Evolutionary conservation across 2,329 filamentous ascomycete genomes (phyloP).

Genomic region (Curvularia lunata): DNA sequence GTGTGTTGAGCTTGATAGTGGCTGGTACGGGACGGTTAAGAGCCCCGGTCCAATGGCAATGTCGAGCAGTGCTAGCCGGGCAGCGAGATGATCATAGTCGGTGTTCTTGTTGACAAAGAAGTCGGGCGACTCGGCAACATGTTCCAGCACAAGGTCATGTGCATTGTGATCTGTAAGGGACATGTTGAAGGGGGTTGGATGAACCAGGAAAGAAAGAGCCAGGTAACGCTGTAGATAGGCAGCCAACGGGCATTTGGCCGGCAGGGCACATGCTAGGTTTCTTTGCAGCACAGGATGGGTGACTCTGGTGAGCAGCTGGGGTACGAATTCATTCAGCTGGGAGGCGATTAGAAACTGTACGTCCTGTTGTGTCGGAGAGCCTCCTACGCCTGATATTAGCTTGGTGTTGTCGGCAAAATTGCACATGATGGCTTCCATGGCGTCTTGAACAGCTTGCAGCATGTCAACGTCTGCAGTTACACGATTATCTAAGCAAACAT

Average conservation of each 20-base stretch:
- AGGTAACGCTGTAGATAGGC: constrained; percentile 71
- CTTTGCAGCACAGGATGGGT: constrained; percentile 60
- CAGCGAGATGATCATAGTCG: constrained; percentile 72
- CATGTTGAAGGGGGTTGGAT: constrained; percentile 31
- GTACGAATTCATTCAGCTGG: constrained; percentile 37
- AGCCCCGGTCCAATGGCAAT: constrained; percentile 73
- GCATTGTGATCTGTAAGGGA: constrained; percentile 34
- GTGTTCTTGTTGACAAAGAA: constrained; percentile 64
- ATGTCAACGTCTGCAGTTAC: constrained; percentile 30
- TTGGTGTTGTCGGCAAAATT: constrained; percentile 32
- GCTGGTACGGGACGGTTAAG: constrained; percentile 38
- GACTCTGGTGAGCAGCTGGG: constrained; percentile 46
- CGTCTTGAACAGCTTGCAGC: constrained; percentile 36
- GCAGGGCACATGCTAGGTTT: constrained; percentile 65
- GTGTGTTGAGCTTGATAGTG: constrained; percentile 33
- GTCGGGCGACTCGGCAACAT: constrained; percentile 48
- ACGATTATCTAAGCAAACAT: constrained; percentile 42
- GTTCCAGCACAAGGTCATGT: constrained; percentile 29
- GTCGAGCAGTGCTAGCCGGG: constrained; percentile 72
- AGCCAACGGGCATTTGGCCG: constrained; percentile 57
- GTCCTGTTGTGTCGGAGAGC: constrained; percentile 12
- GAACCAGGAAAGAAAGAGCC: constrained; percentile 68
- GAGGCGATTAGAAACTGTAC: constrained; percentile 30
- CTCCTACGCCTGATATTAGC: constrained; percentile 34
- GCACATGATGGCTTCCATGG: constrained; percentile 42